Percentiles rank a stretch among this genome's conserved stretches.
Conservation (phyloP, 2,329 filamentous ascomycete genomes). For the Stachybotrys chartarum region DNA sequence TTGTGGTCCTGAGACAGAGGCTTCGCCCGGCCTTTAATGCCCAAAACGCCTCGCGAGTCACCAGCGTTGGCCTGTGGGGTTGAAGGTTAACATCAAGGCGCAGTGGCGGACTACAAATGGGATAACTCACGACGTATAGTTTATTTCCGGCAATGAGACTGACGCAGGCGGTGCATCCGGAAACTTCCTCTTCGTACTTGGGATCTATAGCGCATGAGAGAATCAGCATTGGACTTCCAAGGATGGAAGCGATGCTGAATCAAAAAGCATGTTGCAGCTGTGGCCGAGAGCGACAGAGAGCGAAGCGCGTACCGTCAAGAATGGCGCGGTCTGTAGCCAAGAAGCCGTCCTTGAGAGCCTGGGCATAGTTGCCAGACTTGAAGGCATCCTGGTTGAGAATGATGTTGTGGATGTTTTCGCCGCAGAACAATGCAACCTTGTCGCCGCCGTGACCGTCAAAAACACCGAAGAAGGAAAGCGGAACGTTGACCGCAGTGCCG, state of each 20-base stretch:
- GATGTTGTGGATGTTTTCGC: constrained; percentile 89
- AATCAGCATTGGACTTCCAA: not conserved
- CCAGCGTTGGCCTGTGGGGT: constrained; percentile 78
- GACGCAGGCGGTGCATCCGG: constrained; percentile 93
- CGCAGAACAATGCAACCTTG: constrained; percentile 89
- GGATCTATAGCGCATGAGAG: constrained; percentile 57
- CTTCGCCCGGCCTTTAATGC: constrained; percentile 95
- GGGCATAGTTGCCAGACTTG: constrained; percentile 83
- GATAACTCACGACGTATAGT: constrained; percentile 79
- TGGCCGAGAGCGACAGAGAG: constrained; percentile 1
- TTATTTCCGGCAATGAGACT: constrained; percentile 83
- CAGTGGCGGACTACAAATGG: constrained; percentile 1
- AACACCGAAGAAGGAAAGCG: constrained; percentile 93
- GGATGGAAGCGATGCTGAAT: not conserved
- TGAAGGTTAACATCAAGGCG: constrained; percentile 2
- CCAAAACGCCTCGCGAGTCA: constrained; percentile 89
- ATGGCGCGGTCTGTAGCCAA: constrained; percentile 94
- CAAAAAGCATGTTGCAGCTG: constrained; percentile 1
- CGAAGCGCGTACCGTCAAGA: constrained; percentile 65
- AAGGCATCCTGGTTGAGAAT: constrained; percentile 92
- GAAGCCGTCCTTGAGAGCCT: constrained; percentile 95
- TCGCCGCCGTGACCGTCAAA: constrained; percentile 97
- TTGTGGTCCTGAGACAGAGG: constrained; percentile 99
- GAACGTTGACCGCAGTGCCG: constrained; percentile 54
- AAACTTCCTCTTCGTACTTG: constrained; percentile 95